Conservation (phyloP, 495 filamentous ascomycete species). For the Trichocladium uniseriatum region DNA sequence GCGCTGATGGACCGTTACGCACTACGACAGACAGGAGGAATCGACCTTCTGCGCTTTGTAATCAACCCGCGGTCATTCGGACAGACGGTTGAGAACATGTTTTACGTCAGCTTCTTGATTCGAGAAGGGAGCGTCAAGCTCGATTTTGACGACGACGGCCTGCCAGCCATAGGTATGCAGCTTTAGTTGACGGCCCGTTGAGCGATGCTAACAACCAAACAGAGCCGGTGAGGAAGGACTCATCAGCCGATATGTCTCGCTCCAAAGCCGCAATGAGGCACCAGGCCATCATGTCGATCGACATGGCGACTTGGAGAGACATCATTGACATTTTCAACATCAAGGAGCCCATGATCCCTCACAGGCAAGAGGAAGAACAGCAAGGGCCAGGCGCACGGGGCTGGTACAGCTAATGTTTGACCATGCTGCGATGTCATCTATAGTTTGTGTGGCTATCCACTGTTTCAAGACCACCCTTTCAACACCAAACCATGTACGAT, state of each 20-base stretch:
- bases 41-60: constrained; percentile 73
- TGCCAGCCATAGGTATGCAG: constrained; percentile 65
- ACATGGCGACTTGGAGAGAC: constrained; percentile 72
- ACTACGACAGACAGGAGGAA: constrained; percentile 52
- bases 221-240: constrained; percentile 8
- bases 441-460: no score
- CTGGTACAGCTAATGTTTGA: constrained; percentile 62
- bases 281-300: constrained; percentile 76
- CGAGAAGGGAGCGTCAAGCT: constrained; percentile 71
- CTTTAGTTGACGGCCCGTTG: background rate
- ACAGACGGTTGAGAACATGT: constrained; percentile 94
- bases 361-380: constrained; percentile 54
- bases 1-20: constrained; percentile 45
- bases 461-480: no score
- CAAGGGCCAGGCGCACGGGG: constrained; percentile 49
- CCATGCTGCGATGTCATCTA: background rate
- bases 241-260: background rate
- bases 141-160: constrained; percentile 48
- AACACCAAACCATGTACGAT: no score
- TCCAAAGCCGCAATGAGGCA: constrained; percentile 49
- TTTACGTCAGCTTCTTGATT: constrained; percentile 92
- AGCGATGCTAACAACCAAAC: constrained; percentile 1
- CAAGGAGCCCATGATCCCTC: constrained; percentile 69
- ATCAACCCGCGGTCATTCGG: constrained; percentile 86
- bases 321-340: constrained; percentile 67